Evolutionary conservation across 2,329 filamentous ascomycete genomes (phyloP).

Genomic region (Hansfordia pulvinata): DNA sequence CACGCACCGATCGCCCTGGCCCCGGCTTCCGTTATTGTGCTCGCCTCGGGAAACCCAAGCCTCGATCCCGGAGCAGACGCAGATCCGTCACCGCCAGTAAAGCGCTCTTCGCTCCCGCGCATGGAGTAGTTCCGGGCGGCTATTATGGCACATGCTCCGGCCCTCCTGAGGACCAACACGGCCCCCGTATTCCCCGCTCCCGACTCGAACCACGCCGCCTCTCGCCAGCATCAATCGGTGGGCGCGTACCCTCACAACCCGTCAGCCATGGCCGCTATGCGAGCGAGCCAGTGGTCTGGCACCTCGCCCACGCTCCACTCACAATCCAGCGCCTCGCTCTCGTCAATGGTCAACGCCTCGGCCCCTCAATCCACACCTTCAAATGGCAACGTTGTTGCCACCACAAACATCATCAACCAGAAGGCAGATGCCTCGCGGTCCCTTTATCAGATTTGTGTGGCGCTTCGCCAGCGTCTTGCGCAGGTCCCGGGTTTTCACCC

Average conservation of each 20-base stretch:
- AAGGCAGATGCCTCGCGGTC: conserved; percentile 84
- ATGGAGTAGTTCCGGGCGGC: conserved; percentile 21
- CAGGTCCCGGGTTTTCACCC: conserved; percentile 74
- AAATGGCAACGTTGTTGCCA: conserved; percentile 57
- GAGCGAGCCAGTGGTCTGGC: conserved; percentile 50
- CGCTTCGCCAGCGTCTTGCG: conserved; percentile 66
- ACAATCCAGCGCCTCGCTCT: conserved; percentile 4
- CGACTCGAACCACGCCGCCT: conserved; percentile 30
- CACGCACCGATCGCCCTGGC: no score
- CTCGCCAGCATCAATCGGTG: no score
- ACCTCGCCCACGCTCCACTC: conserved; percentile 37
- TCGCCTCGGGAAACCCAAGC: no score
- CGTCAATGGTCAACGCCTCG: conserved; percentile 23
- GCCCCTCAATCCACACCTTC: conserved; percentile 19
- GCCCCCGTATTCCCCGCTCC: conserved; percentile 37
- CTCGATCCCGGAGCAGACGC: no score
- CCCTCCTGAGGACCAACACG: conserved; percentile 43
- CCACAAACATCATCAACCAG: conserved; percentile 93
- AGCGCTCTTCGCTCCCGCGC: conserved; percentile 3
- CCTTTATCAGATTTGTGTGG: conserved; percentile 89
- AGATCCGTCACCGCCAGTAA: no score
- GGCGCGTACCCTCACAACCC: no score
- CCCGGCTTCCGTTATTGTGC: no score
- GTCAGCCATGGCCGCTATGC: conserved; percentile 36
- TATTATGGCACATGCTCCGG: conserved; percentile 46